Base-by-base conservation (phyloP, 371 early-diverging fungal species). In the Mitosporidium daphniae region DNA sequence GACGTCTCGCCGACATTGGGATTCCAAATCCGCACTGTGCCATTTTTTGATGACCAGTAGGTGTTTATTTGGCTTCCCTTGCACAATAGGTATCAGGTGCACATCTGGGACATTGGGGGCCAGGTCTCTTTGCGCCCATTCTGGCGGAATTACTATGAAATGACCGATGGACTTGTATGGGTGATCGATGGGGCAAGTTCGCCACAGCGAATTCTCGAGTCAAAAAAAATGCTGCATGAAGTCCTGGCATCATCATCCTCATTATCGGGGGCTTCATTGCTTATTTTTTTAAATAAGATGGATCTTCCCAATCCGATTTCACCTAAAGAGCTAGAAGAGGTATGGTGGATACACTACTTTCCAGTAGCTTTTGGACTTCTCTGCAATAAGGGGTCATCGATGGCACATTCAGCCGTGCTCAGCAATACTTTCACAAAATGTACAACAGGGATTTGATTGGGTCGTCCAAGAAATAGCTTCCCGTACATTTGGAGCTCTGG, bases 91-190 rank as follows among this genome's bases (percentile, higher is more conserved):
- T 70, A 53, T 48, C 58, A 54, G 33, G 44, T 86, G 29, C 68
- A 71, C 35, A 46, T 78, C 24, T 71, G 80, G 73, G 98, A 98
- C 45, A 71, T 98, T 14, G 98, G 98, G 16, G 98, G 98, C 0
- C 95, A 98, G 40, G 63, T 63, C 30, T 63, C 74, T 0, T 77
- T 98, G 30, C 57, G 89, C 19, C 65, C 77, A 2, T 94, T 84
- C 39, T 98, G 95, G 94, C 53, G 84, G 23, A 94, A 93, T 48
- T 94, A 94, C 45, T 94, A 86, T 59, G 95, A 91, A 41, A 68
- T 77, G 27, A 84, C 84, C 0, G 94, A 94, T 35, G 98, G 80
- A 0, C 46, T 98, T 7, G 61, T 94, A 4, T 94, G 84, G 78
- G 94, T 98, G 0, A 80, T 93, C 9, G 98, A 98, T 42, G 61